These are phyloP conservation scores for Tagetes patula DNA, from an alignment of 129 eudicot species.

Conservation along the genomic window DNA sequence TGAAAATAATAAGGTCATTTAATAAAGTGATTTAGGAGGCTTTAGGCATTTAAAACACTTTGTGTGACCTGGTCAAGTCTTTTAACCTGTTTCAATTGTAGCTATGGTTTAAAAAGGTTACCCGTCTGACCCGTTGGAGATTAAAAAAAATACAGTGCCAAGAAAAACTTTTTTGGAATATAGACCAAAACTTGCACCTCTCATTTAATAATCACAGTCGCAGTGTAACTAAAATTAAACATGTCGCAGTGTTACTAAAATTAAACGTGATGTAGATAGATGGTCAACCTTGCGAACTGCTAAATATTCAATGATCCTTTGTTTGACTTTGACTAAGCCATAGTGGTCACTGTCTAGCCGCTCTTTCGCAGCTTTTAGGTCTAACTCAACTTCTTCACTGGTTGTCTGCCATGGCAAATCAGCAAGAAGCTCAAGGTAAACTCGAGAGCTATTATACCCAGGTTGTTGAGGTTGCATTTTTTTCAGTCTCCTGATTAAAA, in stretches of 20 bases:
- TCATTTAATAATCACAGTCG: constrained; percentile 9
- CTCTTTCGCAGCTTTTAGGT: constrained; percentile 85
- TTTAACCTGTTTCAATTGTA: neutral
- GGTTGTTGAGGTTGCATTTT: constrained; percentile 99
- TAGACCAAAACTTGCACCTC: neutral
- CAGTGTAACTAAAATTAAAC: neutral
- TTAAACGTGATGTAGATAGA: neutral
- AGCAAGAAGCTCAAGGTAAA: constrained; percentile 89
- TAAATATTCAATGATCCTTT: constrained; percentile 85
- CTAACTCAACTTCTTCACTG: constrained; percentile 78
- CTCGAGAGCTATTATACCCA: constrained; percentile 89
- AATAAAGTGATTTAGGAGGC: neutral
- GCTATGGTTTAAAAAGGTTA: neutral
- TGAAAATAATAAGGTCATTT: neutral
- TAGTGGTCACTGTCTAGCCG: constrained; percentile 91
- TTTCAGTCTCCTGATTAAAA: constrained; percentile 74
- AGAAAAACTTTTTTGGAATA: neutral
- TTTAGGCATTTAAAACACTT: constrained; percentile 2
- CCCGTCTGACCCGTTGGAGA: neutral
- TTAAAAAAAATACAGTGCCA: neutral
- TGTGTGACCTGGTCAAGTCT: neutral
- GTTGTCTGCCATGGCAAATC: constrained; percentile 93
- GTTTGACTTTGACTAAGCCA: constrained; percentile 88
- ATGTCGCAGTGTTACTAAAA: neutral
- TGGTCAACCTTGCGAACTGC: constrained; percentile 93